Conservation (phyloP, 768 basidiomycete genomes). For the Termitomyces sp. region DNA sequence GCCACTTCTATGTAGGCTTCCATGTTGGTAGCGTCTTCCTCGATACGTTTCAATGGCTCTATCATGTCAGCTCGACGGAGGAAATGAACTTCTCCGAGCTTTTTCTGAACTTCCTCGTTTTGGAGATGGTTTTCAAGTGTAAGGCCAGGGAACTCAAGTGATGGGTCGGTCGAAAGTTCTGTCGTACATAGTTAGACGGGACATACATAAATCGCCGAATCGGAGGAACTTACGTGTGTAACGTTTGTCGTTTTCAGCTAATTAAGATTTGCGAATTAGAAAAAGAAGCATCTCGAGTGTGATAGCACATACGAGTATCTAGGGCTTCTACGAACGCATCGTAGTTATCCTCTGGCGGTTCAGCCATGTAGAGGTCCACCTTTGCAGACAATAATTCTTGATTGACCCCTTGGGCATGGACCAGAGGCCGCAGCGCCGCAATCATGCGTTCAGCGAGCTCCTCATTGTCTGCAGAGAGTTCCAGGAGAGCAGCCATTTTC, state of each 20-base stretch:
- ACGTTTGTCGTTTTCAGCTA: neutral
- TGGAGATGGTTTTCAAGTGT: neutral
- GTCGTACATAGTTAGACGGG: neutral
- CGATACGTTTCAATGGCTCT: neutral
- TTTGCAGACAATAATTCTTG: neutral
- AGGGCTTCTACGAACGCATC: neutral
- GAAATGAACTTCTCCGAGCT: neutral
- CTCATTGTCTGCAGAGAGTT: neutral
- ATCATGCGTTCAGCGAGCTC: neutral
- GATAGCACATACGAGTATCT: neutral
- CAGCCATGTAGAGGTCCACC: neutral
- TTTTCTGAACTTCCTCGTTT: neutral
- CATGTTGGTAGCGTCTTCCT: neutral
- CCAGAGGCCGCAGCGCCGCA: neutral
- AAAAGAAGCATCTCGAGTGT: neutral
- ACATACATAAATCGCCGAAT: neutral
- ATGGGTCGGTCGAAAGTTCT: slow-evolving; percentile 5
- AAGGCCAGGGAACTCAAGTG: neutral
- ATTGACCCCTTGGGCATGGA: neutral
- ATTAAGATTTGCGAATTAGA: neutral
- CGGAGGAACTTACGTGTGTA: neutral
- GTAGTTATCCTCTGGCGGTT: neutral
- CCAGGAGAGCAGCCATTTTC: neutral
- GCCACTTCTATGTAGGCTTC: neutral
- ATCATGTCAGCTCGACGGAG: neutral